Conservation (phyloP, 2,329 filamentous ascomycete genomes). For the Xylariaceae sp. region DNA sequence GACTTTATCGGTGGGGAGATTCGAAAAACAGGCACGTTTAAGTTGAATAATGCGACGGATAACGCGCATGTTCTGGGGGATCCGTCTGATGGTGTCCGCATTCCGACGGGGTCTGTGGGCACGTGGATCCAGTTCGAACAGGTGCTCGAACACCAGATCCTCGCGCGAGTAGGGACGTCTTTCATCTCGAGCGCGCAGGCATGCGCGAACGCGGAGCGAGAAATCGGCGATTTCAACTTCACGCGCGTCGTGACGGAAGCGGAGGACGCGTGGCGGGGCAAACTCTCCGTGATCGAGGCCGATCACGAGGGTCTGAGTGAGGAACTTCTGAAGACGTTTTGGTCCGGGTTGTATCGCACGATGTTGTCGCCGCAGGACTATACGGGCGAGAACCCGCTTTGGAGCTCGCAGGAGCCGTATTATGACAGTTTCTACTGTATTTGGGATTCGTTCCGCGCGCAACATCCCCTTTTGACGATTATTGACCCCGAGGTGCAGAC, state of each 20-base stretch:
- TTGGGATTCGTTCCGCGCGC: conserved; percentile 69
- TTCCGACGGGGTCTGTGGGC: conserved; percentile 41
- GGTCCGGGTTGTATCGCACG: conserved; percentile 64
- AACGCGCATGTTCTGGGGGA: conserved; percentile 24
- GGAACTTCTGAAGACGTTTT: conserved; percentile 59
- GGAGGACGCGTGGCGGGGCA: conserved; percentile 56
- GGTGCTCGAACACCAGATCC: conserved; percentile 43
- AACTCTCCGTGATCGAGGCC: conserved; percentile 55
- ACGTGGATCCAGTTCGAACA: conserved; percentile 58
- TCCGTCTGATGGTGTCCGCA: conserved; percentile 30
- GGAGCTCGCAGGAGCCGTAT: conserved; percentile 64
- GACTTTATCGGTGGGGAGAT: conserved; percentile 53
- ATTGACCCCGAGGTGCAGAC: conserved; percentile 63
- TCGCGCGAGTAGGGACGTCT: conserved; percentile 66
- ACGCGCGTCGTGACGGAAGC: conserved; percentile 48
- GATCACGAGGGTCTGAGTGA: conserved; percentile 50
- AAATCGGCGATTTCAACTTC: conserved; percentile 64
- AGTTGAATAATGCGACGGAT: conserved; percentile 41
- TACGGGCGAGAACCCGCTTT: conserved; percentile 68
- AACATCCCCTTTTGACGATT: conserved; percentile 66
- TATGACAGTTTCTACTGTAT: conserved; percentile 66
- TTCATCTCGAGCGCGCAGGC: conserved; percentile 64
- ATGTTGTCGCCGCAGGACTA: conserved; percentile 71
- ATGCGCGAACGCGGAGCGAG: conserved; percentile 62
- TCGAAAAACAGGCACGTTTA: conserved; percentile 53